These are phyloP conservation scores for Astrothelium macrocarpum DNA, from an alignment of 495 filamentous ascomycete genomes.

Conservation along the genomic window DNA sequence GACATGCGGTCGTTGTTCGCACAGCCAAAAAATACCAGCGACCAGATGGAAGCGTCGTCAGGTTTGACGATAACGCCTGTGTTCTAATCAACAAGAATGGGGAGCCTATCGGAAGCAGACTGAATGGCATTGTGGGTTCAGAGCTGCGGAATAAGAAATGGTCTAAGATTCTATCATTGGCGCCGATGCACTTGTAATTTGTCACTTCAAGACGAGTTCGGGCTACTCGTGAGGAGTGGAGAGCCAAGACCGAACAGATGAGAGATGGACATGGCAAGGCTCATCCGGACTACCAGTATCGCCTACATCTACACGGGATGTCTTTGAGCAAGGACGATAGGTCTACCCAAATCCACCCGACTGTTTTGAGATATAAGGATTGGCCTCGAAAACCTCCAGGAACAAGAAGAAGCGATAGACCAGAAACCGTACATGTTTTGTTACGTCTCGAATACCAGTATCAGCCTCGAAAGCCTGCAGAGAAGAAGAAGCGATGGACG, in stretches of 20 bases:
- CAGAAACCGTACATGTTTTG: conserved; percentile 26
- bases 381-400: too few species aligned
- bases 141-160: conserved; percentile 84
- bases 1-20: conserved; percentile 91
- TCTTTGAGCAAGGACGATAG: too few species aligned
- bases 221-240: conserved; percentile 6
- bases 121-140: conserved; percentile 79
- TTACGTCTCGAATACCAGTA: conserved; percentile 42
- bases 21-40: conserved; percentile 78
- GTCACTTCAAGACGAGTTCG: not conserved
- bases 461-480: conserved; percentile 39
- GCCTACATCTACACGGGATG: too few species aligned
- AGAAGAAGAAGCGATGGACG: conserved; percentile 38
- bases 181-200: conserved; percentile 78
- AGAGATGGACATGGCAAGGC: conserved; percentile 36
- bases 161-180: conserved; percentile 96
- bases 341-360: too few species aligned
- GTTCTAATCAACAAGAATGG: conserved; percentile 95
- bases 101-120: conserved; percentile 84
- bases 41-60: conserved; percentile 76
- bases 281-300: conserved; percentile 42
- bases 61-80: conserved; percentile 97
- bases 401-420: conserved; percentile 29
- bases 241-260: conserved; percentile 22
- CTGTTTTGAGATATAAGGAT: too few species aligned